These are phyloP conservation scores for Penicillium sp. DNA, from an alignment of 2,329 filamentous ascomycete genomes.

Conservation along the genomic window DNA sequence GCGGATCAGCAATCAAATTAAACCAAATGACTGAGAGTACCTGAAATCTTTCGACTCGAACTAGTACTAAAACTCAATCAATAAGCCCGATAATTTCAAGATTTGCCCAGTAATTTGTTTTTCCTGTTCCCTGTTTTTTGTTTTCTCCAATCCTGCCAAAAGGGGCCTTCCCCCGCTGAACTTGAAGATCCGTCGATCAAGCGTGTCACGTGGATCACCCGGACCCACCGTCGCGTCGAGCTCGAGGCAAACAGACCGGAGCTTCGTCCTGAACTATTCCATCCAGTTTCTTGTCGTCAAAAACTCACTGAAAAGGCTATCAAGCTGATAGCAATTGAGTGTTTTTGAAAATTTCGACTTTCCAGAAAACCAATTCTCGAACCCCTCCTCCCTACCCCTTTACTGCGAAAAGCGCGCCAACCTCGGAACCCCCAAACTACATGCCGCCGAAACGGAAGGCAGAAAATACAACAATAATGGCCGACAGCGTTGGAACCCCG, in stretches of 20 bases:
- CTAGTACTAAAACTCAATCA: too few relatives aligned
- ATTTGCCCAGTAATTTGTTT: background rate
- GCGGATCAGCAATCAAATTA: too few relatives aligned
- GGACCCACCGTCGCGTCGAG: slow-evolving; percentile 16
- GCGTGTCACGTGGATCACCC: slow-evolving; percentile 10
- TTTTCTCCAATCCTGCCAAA: background rate
- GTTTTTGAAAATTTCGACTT: background rate
- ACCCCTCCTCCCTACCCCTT: slow-evolving; percentile 1
- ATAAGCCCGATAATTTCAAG: background rate
- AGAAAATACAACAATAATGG: slow-evolving; percentile 15
- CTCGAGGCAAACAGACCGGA: background rate
- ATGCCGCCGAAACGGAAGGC: slow-evolving; percentile 31
- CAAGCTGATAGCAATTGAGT: background rate
- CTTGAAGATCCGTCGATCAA: slow-evolving; percentile 5
- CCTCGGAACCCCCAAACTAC: background rate
- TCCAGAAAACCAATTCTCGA: background rate
- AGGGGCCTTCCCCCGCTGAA: background rate
- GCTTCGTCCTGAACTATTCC: background rate
- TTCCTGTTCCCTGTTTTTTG: too few relatives aligned
- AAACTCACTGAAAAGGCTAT: background rate
- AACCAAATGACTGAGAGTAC: too few relatives aligned
- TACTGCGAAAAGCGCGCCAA: background rate
- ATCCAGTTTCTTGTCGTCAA: background rate
- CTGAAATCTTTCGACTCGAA: too few relatives aligned
- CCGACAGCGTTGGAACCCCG: slow-evolving; percentile 15